A percentile compares a stretch with the other conserved stretches of the same genome.
Conservation (phyloP, 2,329 filamentous ascomycete genomes). For the Basipetospora sp. region DNA sequence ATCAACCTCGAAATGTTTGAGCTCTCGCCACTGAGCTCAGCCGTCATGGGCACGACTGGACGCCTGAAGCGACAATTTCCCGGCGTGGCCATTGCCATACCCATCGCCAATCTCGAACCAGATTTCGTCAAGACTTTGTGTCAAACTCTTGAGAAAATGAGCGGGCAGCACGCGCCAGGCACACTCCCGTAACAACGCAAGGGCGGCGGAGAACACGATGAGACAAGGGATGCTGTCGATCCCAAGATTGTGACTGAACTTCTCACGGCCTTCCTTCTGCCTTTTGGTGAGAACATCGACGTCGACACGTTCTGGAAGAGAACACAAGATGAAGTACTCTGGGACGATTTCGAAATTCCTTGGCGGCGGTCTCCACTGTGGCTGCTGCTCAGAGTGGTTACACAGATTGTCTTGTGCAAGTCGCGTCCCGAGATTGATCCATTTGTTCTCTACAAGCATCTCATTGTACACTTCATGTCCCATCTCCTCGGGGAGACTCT, state of each 20-base stretch:
- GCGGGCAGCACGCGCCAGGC: conserved; percentile 11
- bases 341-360: conserved; percentile 16
- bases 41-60: conserved; percentile 15
- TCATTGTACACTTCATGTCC: conserved; percentile 32
- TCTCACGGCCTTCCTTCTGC: conserved; percentile 23
- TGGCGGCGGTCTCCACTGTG: conserved; percentile 41
- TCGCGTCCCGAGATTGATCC: background rate
- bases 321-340: conserved; percentile 40
- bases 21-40: conserved; percentile 14
- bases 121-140: conserved; percentile 13
- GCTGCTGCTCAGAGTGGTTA: conserved; percentile 36
- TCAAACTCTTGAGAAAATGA: conserved; percentile 16
- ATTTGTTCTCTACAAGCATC: conserved; percentile 29
- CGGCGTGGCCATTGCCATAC: conserved; percentile 11
- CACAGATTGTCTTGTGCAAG: conserved; percentile 24
- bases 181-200: conserved; percentile 20
- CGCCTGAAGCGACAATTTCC: conserved; percentile 18
- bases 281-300: conserved; percentile 16
- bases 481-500: conserved; percentile 18
- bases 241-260: conserved; percentile 39
- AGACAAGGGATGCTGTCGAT: conserved; percentile 32
- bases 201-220: conserved; percentile 18
- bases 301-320: conserved; percentile 29
- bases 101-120: conserved; percentile 6
- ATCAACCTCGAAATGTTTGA: conserved; percentile 21